Conservation (phyloP, 129 eudicot genomes). For the Tanacetum coccineum region DNA sequence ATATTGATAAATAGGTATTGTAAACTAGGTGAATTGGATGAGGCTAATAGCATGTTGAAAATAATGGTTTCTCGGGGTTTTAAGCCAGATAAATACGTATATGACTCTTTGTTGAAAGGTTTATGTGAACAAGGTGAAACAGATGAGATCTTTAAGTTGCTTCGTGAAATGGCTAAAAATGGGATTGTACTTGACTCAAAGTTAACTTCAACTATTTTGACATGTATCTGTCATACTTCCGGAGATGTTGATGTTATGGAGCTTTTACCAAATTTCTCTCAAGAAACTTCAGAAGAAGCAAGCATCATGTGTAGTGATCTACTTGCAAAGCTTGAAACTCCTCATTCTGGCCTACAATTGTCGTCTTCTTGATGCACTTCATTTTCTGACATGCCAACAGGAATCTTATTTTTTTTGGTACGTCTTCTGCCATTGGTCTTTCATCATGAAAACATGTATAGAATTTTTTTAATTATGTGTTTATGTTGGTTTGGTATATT, state of each 20-base stretch:
- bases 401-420: slow-evolving; percentile 18
- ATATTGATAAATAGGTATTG: slow-evolving; percentile 49
- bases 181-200: slow-evolving; percentile 53
- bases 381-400: slow-evolving; percentile 13
- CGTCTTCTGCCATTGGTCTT: slow-evolving; percentile 9
- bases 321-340: slow-evolving; percentile 41
- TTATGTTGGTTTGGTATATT: slow-evolving; percentile 4
- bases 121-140: slow-evolving; percentile 47
- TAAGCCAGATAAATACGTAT: slow-evolving; percentile 39
- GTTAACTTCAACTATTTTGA: slow-evolving; percentile 44
- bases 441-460: slow-evolving; percentile 7
- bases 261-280: slow-evolving; percentile 58
- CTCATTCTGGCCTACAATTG: slow-evolving; percentile 34
- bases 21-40: slow-evolving; percentile 53
- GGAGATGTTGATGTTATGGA: slow-evolving; percentile 46
- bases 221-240: slow-evolving; percentile 45
- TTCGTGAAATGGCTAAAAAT: slow-evolving; percentile 59
- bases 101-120: slow-evolving; percentile 56
- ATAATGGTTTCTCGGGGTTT: slow-evolving; percentile 57
- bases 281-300: slow-evolving; percentile 32
- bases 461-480: not conserved
- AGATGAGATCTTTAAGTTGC: slow-evolving; percentile 55
- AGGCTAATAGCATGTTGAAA: slow-evolving; percentile 53
- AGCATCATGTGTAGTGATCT: slow-evolving; percentile 50
- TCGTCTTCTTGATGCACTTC: slow-evolving; percentile 26